These are phyloP conservation scores for Ophiosphaerella herpotricha DNA, from an alignment of 2,329 filamentous ascomycete genomes.

Conservation along the genomic window DNA sequence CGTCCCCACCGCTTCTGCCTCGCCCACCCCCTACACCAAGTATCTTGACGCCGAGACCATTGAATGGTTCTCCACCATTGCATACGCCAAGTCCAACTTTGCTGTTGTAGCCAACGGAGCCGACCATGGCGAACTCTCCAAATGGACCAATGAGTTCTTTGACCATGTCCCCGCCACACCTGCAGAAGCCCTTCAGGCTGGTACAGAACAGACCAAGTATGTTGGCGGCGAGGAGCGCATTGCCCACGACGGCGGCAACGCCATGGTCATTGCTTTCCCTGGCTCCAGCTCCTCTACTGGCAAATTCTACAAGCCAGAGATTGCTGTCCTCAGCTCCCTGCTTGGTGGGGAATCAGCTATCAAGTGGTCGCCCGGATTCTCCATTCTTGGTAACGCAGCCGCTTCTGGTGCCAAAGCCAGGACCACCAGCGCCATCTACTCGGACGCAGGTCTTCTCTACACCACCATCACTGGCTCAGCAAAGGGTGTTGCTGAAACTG, in stretches of 20 bases:
- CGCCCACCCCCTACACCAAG: constrained; percentile 72
- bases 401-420: constrained; percentile 69
- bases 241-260: constrained; percentile 75
- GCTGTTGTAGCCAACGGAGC: constrained; percentile 90
- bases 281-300: constrained; percentile 77
- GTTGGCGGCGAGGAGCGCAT: constrained; percentile 93
- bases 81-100: constrained; percentile 88
- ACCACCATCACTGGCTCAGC: constrained; percentile 80
- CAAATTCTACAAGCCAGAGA: constrained; percentile 83
- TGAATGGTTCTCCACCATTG: constrained; percentile 73
- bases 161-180: constrained; percentile 63
- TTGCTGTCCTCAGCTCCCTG: constrained; percentile 82
- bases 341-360: constrained; percentile 89
- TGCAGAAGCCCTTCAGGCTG: constrained; percentile 55
- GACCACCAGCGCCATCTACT: constrained; percentile 83
- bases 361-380: constrained; percentile 96
- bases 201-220: constrained; percentile 76
- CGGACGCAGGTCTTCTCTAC: constrained; percentile 88
- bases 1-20: constrained; percentile 72
- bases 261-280: constrained; percentile 89
- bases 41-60: constrained; percentile 80
- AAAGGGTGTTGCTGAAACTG: constrained; percentile 71
- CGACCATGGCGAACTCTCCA: constrained; percentile 73
- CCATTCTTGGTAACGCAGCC: constrained; percentile 78
- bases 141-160: constrained; percentile 96